Evolutionary conservation across 2,329 filamentous ascomycete species (phyloP).

Genomic region (Phaeosphaeria sp.): DNA sequence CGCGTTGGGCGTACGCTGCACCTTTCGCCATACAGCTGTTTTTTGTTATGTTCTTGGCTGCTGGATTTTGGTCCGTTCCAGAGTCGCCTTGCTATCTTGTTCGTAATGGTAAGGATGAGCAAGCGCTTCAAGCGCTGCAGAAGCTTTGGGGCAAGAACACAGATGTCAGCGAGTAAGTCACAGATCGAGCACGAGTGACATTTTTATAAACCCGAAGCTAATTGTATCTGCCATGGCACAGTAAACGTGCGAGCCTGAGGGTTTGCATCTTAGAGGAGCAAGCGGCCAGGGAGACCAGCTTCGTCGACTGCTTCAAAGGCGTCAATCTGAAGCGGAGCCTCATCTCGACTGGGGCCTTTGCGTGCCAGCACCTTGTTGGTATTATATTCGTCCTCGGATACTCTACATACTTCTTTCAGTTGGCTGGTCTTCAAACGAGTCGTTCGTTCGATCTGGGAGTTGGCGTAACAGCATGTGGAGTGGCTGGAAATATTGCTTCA

Average conservation of each 20-base stretch:
- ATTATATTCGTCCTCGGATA: slow-evolving; percentile 51
- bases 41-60: slow-evolving; percentile 69
- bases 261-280: background rate
- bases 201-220: too few relatives aligned
- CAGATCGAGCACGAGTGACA: too few relatives aligned
- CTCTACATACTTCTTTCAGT: slow-evolving; percentile 52
- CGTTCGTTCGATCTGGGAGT: slow-evolving; percentile 50
- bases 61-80: slow-evolving; percentile 70
- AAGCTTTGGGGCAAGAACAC: slow-evolving; percentile 61
- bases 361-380: slow-evolving; percentile 51
- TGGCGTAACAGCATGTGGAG: slow-evolving; percentile 68
- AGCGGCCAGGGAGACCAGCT: slow-evolving; percentile 41
- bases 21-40: slow-evolving; percentile 74
- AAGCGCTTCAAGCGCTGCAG: slow-evolving; percentile 68
- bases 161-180: too few relatives aligned
- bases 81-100: slow-evolving; percentile 77
- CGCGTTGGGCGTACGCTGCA: slow-evolving; percentile 68
- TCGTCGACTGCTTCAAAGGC: slow-evolving; percentile 81
- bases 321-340: slow-evolving; percentile 78
- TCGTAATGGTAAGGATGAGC: slow-evolving; percentile 64
- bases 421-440: slow-evolving; percentile 47
- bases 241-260: background rate
- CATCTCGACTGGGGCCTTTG: slow-evolving; percentile 59
- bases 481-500: slow-evolving; percentile 76
- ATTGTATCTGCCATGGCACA: background rate